Conservation (phyloP, 352 stramenopile species). For the Phytophthora ramorum region DNA sequence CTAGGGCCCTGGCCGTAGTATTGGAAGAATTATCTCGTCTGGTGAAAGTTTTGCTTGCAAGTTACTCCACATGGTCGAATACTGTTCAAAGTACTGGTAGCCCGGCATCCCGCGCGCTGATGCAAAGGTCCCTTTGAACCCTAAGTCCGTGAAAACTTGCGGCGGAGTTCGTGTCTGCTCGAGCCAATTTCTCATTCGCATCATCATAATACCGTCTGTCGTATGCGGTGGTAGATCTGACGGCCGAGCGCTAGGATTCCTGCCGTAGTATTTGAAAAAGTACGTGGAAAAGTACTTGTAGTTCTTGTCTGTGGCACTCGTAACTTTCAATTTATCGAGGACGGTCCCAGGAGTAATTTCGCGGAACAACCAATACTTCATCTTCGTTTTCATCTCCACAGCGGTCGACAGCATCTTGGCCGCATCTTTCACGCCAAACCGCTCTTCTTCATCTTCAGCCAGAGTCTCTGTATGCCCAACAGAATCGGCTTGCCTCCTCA, state of each 20-base stretch:
- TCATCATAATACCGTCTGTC: constrained; percentile 21
- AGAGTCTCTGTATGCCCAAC: too few species aligned
- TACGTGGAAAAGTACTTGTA: constrained; percentile 35
- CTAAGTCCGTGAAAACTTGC: constrained; percentile 26
- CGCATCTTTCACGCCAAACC: constrained; percentile 1
- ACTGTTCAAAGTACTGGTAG: constrained; percentile 22
- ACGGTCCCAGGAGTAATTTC: constrained; percentile 9
- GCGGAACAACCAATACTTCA: constrained; percentile 16
- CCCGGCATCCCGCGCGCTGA: constrained; percentile 8
- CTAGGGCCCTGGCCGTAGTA: constrained; percentile 23
- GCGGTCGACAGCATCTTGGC: constrained; percentile 1
- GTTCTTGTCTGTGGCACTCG: constrained; percentile 14
- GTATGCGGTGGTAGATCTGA: constrained; percentile 1
- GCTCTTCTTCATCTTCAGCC: constrained; percentile 2
- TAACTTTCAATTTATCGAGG: constrained; percentile 20
- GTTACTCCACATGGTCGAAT: constrained; percentile 13
- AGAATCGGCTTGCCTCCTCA: neutral
- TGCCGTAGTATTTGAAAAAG: constrained; percentile 29
- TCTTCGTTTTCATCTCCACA: constrained; percentile 16
- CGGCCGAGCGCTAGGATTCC: constrained; percentile 12
- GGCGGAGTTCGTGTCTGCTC: constrained; percentile 8
- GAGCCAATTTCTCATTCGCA: constrained; percentile 10
- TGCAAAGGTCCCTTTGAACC: constrained; percentile 6
- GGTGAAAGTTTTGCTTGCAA: constrained; percentile 14
- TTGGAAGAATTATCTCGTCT: constrained; percentile 4